Evolutionary conservation across 495 filamentous ascomycete genomes (phyloP).

Genomic region (Daldinia childiae): DNA sequence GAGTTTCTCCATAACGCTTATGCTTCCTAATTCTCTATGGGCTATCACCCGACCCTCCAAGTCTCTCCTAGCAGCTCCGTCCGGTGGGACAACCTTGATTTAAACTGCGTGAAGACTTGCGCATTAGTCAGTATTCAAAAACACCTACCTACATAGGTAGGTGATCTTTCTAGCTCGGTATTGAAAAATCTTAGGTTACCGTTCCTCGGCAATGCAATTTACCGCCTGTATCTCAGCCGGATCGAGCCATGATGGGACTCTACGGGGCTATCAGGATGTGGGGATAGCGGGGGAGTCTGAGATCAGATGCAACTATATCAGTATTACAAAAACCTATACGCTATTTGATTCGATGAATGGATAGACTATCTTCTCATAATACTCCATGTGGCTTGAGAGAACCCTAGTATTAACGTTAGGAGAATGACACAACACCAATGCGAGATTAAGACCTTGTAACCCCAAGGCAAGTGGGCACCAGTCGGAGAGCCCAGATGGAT

Average conservation of each 20-base stretch:
- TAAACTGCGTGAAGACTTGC: background rate
- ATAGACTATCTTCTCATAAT: background rate
- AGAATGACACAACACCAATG: background rate
- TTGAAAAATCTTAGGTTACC: slow-evolving; percentile 3
- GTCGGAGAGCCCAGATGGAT: slow-evolving; percentile 4
- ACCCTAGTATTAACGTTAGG: background rate
- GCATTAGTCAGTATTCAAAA: background rate
- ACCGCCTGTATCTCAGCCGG: slow-evolving; percentile 8
- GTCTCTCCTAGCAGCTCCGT: background rate
- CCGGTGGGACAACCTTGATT: background rate
- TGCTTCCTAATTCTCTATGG: slow-evolving; percentile 14
- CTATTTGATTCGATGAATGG: slow-evolving; percentile 6
- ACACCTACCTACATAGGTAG: background rate
- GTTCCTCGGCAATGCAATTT: slow-evolving; percentile 22
- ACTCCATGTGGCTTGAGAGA: slow-evolving; percentile 8
- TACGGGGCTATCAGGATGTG: slow-evolving; percentile 12
- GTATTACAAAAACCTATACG: background rate
- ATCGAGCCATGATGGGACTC: slow-evolving; percentile 19
- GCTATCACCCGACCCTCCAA: background rate
- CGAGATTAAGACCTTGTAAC: slow-evolving; percentile 1
- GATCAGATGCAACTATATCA: slow-evolving; percentile 2
- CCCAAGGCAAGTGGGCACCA: slow-evolving; percentile 15
- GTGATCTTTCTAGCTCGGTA: slow-evolving; percentile 3
- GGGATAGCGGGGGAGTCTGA: slow-evolving; percentile 22
- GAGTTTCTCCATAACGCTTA: slow-evolving; percentile 7